Conservation (phyloP, 2,329 filamentous ascomycete species). For the Clarireedia monteithiana region DNA sequence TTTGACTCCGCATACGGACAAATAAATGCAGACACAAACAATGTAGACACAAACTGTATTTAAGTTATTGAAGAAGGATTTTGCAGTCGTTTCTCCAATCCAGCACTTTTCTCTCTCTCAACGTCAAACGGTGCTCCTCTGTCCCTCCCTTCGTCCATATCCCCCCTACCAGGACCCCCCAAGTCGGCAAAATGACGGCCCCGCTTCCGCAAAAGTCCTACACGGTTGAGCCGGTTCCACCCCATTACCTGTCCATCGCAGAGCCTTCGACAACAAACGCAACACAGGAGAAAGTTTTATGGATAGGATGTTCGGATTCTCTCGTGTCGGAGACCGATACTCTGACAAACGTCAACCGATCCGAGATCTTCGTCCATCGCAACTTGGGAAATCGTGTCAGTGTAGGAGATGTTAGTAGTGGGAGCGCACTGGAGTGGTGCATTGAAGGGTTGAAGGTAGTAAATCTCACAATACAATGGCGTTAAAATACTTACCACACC, state of each 20-base stretch:
- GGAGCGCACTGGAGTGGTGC: constrained; percentile 56
- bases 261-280: neutral
- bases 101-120: neutral
- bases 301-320: constrained; percentile 63
- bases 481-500: neutral
- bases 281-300: constrained; percentile 44
- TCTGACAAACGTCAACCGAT: constrained; percentile 47
- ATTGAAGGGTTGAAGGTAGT: constrained; percentile 52
- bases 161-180: neutral
- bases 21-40: too few relatives aligned
- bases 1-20: too few relatives aligned
- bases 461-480: too few relatives aligned
- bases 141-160: neutral
- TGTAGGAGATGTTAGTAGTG: constrained; percentile 50
- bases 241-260: neutral
- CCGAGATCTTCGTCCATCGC: constrained; percentile 63
- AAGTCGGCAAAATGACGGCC: neutral
- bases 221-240: neutral
- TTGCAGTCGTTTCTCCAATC: neutral
- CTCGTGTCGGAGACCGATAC: constrained; percentile 58
- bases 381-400: constrained; percentile 63
- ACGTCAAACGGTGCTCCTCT: neutral
- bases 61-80: too few relatives aligned
- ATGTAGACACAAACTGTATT: too few relatives aligned
- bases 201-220: constrained; percentile 3